Base-by-base conservation (phyloP, 2,329 filamentous ascomycete species). In the Pseudogymnoascus sp. region DNA sequence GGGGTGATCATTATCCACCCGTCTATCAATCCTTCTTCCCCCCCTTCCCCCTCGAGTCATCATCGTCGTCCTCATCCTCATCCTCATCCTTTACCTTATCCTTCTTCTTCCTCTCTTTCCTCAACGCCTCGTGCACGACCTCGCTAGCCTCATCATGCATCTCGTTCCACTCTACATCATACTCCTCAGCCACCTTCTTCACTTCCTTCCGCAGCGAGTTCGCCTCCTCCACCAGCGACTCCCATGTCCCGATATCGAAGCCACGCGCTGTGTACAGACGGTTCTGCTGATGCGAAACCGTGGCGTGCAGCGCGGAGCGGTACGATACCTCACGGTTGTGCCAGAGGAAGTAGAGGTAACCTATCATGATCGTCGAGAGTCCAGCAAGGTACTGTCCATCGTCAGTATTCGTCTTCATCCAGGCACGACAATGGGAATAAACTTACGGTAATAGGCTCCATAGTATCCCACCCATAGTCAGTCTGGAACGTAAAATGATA, bases 281-380 rank as follows among this genome's bases (percentile, higher is more conserved):
- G 61, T 83, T 81, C 74, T 96, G 92, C 4, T 92, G 83, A 36
- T 85, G 81, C 37, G 84, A 90, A 37, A 96, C 88, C 5, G 92
- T 96, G 60, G 95, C 81, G 72, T 95, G 92, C 76, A 96, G 85
- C 29, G 92, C 91, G 2, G 87, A 87, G 67, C 89, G 87, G 77
- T 96, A 96, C 66, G 85, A 90, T 9, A 96, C 86, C 74, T 96
- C 92, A 17, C 89, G 84, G 75, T 92, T 95, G 77, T 96, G 90
- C 75, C 92, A 96, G 10, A 96, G 77, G 72, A 97, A 96, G 90
- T 91, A 97, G 60, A 96, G 79, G 70, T 97, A 97, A 66, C 91
- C 92, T 6, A 87, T 87, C 77, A 96, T 95, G 69, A 96, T 84
- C 10, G 89, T 92, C 0, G 86, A 84, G 65, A 97, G 79, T n/a